Base-by-base conservation (phyloP, 768 basidiomycete genomes). In the Russula olivacea region DNA sequence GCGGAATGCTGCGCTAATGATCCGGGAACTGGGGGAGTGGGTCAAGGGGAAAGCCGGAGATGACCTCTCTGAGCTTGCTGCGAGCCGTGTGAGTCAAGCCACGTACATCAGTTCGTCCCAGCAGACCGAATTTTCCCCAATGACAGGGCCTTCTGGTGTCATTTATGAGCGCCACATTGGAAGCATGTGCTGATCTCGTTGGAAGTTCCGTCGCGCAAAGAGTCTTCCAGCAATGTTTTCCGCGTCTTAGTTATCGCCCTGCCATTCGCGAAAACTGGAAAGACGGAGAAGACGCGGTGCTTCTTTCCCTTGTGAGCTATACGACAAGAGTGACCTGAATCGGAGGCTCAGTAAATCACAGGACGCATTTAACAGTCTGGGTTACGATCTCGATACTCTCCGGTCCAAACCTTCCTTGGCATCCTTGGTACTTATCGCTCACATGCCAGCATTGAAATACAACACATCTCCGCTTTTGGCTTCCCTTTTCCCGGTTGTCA, bases 401-500 rank as follows among this genome's bases (percentile, higher is more conserved):
- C 64, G 63, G 19, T 58, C 66, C 14, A 65, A 67, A 2, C 58
- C 52, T 28, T 55, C 53, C 32, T 64, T 70, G 4, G 55, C 64
- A 7, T 53, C 60, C 4, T 36, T 72, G 32, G 40, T 68, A 14
- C 47, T 66, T 14, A 58, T 68, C 17, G 65, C 61, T 1, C 67
- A 68, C 32, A 48, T 32, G 14, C 60, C 10, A n/a, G 36, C 51
- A 1, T 43, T 51, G 14, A 43, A 57, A 19, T 11, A 41, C 15
- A 36, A 17, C 38, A 55, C 48, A 4, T 17, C 56, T n/a, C 36
- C 68, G 15, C 41, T 64, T 63, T 53, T 68, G n/a, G 58, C 69
- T 3, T 61, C 74, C 32, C 58, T 83, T 32, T 68, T 77, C n/a
- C 78, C 77, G 0, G 65, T 79, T 4, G 65, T 87, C 19, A 63